Evolutionary conservation across 768 basidiomycete genomes (phyloP), one percentile per base, ranked within the genome.

Genomic region (Rhodotorula babjevae): DNA sequence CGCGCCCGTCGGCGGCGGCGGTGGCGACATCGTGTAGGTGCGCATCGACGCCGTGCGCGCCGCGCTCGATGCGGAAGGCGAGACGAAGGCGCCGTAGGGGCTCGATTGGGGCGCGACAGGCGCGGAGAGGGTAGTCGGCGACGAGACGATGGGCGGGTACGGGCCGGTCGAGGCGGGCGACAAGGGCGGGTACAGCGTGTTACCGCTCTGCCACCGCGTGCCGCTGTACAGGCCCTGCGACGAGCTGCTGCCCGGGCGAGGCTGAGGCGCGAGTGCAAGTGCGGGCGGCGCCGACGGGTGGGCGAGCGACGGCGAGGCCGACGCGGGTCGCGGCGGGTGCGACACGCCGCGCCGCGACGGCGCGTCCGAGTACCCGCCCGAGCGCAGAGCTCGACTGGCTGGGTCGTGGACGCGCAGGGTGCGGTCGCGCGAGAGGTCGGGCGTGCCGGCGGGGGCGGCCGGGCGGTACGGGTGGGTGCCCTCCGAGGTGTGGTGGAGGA

Each of bases 401-500:
- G 25, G 50, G 25, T 52, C 25, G 10, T 25, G 50, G 6, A 25
- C 50, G 50, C 53, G 53, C 12, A 55, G n/a, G 3, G 58, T 59
- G 21, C 58, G 58, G 4, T 25, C 58, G 23, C 58, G 58, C 14
- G 16, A 25, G 36, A 59, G 36, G 25, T 5, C 36, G 36, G 36
- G 23, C 36, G 40, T 36, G 6, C 25, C 14, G 21, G 27, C 21
- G 1, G 8, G 36, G 9, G 36, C 11, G 11, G 57, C 2, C 33
- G 57, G 12, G 55, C 29, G 29, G 55, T 33, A 56, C 4, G 56
- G 56, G 33, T 36, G 56, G 10, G 56, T 57, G 23, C 56, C 56
- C 31, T 57, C 56, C 56, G 56, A 57, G 56, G 21, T 57, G 56
- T 57, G 56, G 56, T 57, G 56, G 11, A 19, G 56, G 31, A 57